Conservation (phyloP, 1,284 basidiomycete species). For the Malassezia japonica region DNA sequence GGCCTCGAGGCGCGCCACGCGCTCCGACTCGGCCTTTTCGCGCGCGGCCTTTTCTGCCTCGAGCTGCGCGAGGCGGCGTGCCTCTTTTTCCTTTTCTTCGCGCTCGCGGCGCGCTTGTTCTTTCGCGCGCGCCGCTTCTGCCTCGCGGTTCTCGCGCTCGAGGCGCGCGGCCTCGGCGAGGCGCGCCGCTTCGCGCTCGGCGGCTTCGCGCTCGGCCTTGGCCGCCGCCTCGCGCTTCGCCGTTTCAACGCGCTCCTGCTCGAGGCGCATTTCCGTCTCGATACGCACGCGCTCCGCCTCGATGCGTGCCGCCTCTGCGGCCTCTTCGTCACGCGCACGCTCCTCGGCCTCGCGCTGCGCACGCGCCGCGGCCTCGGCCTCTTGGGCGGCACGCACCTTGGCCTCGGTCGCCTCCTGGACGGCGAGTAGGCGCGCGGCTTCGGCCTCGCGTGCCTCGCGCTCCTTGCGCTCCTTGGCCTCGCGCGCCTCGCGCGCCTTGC, state of each 20-base stretch:
- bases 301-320: slow-evolving; percentile 12
- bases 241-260: neutral
- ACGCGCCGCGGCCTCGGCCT: slow-evolving; percentile 16
- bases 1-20: neutral
- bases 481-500: slow-evolving; percentile 1
- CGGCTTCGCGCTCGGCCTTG: neutral
- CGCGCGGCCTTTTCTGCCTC: neutral
- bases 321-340: slow-evolving; percentile 9
- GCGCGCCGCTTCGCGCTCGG: neutral
- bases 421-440: no score
- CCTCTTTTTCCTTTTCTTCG: neutral
- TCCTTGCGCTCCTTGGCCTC: neutral
- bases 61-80: neutral
- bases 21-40: neutral
- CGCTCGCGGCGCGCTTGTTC: neutral
- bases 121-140: neutral
- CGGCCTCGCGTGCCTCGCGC: slow-evolving; percentile 6
- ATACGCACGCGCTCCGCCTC: slow-evolving; percentile 6
- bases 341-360: neutral
- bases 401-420: no score
- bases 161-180: neutral
- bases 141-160: neutral
- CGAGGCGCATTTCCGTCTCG: neutral
- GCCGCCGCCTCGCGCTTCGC: neutral
- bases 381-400: no score